phyloP scores from a whole-genome alignment of 371 early-diverging fungal genomes.

The Furculomyces boomerangus region DNA sequence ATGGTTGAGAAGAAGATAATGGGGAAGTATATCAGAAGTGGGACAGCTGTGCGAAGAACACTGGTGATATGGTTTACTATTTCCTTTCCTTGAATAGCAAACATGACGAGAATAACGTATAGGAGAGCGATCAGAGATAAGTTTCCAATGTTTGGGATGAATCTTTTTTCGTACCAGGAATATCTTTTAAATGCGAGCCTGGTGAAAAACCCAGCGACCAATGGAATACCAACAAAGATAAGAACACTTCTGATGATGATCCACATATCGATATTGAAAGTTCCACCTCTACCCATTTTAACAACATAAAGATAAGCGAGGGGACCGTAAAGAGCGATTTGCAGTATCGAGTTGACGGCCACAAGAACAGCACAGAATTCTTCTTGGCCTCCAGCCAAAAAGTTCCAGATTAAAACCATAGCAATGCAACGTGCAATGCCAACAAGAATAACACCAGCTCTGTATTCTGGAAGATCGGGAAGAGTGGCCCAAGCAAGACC shows the following conservation, averaged over 20 bases:
- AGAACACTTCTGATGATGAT: constrained; percentile 35
- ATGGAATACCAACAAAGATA: constrained; percentile 51
- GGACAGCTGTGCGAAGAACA: constrained; percentile 46
- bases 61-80: constrained; percentile 41
- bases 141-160: constrained; percentile 33
- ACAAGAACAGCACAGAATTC: constrained; percentile 50
- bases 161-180: constrained; percentile 26
- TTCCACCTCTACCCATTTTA: constrained; percentile 23
- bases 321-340: constrained; percentile 43
- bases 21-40: constrained; percentile 43
- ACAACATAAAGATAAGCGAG: constrained; percentile 36
- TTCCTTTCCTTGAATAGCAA: constrained; percentile 47
- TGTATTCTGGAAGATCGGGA: constrained; percentile 44
- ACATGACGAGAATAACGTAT: constrained; percentile 55
- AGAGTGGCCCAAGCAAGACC: constrained; percentile 51
- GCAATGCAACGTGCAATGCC: constrained; percentile 56
- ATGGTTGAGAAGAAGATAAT: constrained; percentile 35
- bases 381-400: constrained; percentile 41
- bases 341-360: constrained; percentile 47
- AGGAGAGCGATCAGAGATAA: constrained; percentile 38
- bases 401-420: constrained; percentile 67
- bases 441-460: constrained; percentile 54
- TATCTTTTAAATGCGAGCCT: constrained; percentile 23
- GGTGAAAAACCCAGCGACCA: constrained; percentile 37
- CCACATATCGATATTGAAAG: constrained; percentile 31